Percentiles rank a stretch among this genome's conserved stretches.
phyloP scores from a whole-genome alignment of 2,329 filamentous ascomycete species.

The Alternaria atra region DNA sequence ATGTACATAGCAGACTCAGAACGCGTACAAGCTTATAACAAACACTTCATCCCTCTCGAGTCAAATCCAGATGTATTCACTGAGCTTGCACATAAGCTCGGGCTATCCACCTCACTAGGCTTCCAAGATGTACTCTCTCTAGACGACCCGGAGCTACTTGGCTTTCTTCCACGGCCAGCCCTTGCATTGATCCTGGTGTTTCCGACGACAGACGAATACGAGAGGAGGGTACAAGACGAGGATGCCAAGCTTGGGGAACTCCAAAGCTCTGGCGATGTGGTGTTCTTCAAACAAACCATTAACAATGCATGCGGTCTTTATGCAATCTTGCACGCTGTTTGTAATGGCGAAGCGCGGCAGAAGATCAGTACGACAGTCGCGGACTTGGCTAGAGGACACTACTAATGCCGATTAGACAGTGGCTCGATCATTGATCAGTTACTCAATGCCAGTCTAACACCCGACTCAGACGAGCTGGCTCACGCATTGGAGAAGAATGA shows the following conservation, averaged over 20 bases:
- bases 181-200: conserved; percentile 91
- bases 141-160: conserved; percentile 79
- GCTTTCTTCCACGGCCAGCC: conserved; percentile 83
- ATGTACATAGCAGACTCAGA: not conserved
- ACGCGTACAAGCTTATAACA: conserved; percentile 8
- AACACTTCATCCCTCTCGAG: conserved; percentile 55
- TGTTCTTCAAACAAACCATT: conserved; percentile 96
- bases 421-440: conserved; percentile 26
- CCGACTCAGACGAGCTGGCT: conserved; percentile 22
- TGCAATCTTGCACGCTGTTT: conserved; percentile 81
- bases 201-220: conserved; percentile 80
- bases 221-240: conserved; percentile 75
- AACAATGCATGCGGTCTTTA: conserved; percentile 92
- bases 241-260: conserved; percentile 71
- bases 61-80: conserved; percentile 92
- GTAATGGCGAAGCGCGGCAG: conserved; percentile 75
- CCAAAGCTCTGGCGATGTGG: conserved; percentile 72
- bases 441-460: conserved; percentile 14
- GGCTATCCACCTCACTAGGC: conserved; percentile 73
- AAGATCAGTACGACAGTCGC: conserved; percentile 62
- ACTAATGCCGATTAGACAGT: conserved; percentile 17
- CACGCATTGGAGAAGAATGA: conserved; percentile 31
- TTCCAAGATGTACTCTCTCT: conserved; percentile 92
- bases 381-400: too few relatives aligned
- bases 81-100: conserved; percentile 80